Evolutionary conservation across 345 rosid genomes (phyloP).

Genomic region (Crucihimalaya himalaica): DNA sequence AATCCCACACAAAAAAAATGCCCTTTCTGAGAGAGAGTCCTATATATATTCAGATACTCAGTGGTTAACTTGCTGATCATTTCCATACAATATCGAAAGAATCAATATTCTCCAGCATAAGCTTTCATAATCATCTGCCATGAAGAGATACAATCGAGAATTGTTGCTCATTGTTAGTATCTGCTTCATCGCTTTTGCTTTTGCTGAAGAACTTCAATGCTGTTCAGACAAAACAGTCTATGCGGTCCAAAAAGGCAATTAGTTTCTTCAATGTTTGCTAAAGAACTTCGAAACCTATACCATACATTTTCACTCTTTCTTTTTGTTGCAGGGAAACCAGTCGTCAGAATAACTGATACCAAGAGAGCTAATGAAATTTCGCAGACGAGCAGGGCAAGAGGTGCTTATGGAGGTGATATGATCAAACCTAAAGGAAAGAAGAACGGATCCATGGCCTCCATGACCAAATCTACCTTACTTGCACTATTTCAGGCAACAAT

Average conservation of each 20-base stretch:
- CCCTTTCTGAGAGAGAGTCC: background rate
- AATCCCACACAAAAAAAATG: background rate
- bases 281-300: background rate
- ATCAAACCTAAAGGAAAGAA: conserved; percentile 29
- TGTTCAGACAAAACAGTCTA: conserved; percentile 2
- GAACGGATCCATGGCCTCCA: conserved; percentile 23
- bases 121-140: background rate
- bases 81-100: background rate
- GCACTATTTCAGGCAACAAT: background rate
- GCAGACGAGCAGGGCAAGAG: conserved; percentile 23
- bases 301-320: background rate
- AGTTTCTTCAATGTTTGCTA: background rate
- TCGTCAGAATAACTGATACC: background rate
- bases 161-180: conserved; percentile 11
- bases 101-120: conserved; percentile 6
- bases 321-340: conserved; percentile 14
- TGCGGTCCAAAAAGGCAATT: conserved; percentile 20
- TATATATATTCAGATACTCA: conserved; percentile 10
- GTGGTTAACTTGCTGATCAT: conserved; percentile 5
- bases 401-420: conserved; percentile 26
- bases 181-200: conserved; percentile 22
- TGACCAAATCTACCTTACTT: conserved; percentile 23
- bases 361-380: conserved; percentile 17
- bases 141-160: conserved; percentile 11
- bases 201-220: conserved; percentile 12